Base-by-base conservation (phyloP, 352 stramenopile species). In the Globisporangium cederbergense region DNA sequence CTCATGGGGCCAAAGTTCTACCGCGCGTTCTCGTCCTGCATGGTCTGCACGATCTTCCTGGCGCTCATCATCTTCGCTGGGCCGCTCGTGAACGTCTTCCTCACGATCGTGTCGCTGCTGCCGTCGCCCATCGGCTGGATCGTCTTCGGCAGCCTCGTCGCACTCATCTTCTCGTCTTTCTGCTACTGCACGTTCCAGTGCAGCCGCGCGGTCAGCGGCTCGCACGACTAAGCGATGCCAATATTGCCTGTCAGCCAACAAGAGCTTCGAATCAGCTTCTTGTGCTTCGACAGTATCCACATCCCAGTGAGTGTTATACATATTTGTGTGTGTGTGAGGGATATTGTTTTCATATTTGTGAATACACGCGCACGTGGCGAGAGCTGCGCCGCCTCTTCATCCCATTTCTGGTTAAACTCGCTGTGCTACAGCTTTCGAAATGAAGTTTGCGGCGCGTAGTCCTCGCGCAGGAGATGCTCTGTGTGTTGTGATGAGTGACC, bases 1-100 rank as follows among this genome's bases (percentile, higher is more conserved):
- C 57, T 92, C 53, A 81, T 95, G 71, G 86, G 86, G 0, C 80
- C 83, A 16, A 88, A 87, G 70, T 86, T 83, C 69, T 91, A 89
- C 58, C 74, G 73, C 55, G 73, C 75, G 22, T 92, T 92, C 40
- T 77, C 81, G 11, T 91, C 79, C 0, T 85, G 83, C 53, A 64
- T 91, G 42, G 54, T 89, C 1, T 91, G 79, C 66, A 72, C 74
- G 14, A 34, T 86, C 7, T 74, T 90, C 43, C 49, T 90, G 32
- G 65, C 77, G 45, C 65, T 93, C 4, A 51, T 92, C 47, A 71
- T 93, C 54, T 87, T 93, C 51, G 77, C 79, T 2, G 86, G 81
- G 9, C 86, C 86, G 51, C 67, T 93, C 32, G 72, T 95, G 62
- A 91, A 91, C 66, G 73, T 86, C 8, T 76, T 87, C 22, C 58